Evolutionary conservation across 805 yeast species (phyloP), one percentile per base, ranked within the genome.

Genomic region (Wickerhamomyces alni): DNA sequence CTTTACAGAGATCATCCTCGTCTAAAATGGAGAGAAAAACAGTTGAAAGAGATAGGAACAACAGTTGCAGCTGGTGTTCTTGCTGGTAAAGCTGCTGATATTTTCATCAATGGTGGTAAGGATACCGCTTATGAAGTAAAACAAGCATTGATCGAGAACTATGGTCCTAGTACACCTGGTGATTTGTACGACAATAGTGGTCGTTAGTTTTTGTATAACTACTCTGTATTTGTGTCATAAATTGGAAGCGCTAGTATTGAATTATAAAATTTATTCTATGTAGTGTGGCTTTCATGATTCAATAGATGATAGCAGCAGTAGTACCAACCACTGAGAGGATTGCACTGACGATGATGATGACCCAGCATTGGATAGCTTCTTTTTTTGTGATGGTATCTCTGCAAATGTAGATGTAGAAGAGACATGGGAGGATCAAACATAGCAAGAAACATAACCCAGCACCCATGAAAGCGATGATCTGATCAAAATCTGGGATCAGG

Each of bases 391-490:
- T 59, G 12, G 70, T 66, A 4, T 61, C 52, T 4, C 58, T 58
- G 54, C 80, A 82, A 29, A 82, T 66, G 45, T 62, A 69, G 43
- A 82, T 55, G 61, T 88, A 87, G 57, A 87, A 88, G 10, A 73
- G 53, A 17, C 86, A 66, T 3, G 96, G 96, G 18, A 87, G 68
- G 17, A 87, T 80, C 39, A 87, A 66, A 58, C 96, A 88, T 27
- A 87, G 77, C 3, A 80, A 66, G 58, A 86, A 83, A 50, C 95
- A 86, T 37, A 88, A 69, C 1, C 87, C 79, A 5, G 91, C 75
- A 8, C 96, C 96, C 48, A 87, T 60, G 34, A 88, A 74, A 7
- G 95, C 86, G 61, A 88, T 81, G 38, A 88, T 71, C 49, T 76
- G 76, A 53, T 87, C 96, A 57, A 88, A 88, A 39, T 79, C 82